A percentile compares a stretch with the other conserved stretches of the same genome.
These are phyloP conservation scores for Trichocladium antarcticum DNA, from an alignment of 495 filamentous ascomycete genomes.

Conservation along the genomic window DNA sequence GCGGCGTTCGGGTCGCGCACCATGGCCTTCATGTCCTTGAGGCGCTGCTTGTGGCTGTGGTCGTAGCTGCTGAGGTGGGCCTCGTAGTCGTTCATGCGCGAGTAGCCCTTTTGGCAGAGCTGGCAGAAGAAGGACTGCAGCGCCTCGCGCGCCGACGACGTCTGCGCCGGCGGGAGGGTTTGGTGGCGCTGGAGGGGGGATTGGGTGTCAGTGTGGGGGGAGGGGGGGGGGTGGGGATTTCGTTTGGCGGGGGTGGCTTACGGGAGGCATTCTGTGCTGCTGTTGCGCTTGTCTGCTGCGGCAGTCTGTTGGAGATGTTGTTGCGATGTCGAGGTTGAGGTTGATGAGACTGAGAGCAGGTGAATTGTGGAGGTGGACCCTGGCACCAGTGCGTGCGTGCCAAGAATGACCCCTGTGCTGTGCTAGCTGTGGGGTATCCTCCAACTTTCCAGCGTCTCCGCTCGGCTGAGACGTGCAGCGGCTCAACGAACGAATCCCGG, in stretches of 20 bases:
- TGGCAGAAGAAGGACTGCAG: constrained; percentile 82
- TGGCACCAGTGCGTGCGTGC: constrained; percentile 10
- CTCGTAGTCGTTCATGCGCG: constrained; percentile 59
- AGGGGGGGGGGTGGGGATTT: background rate
- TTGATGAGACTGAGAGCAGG: background rate
- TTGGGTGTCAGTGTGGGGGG: constrained; percentile 4
- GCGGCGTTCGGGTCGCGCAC: constrained; percentile 46
- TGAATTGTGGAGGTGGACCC: background rate
- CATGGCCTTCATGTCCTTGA: constrained; percentile 59
- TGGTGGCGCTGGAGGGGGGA: constrained; percentile 30
- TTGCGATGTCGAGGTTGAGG: background rate
- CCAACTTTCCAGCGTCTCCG: background rate
- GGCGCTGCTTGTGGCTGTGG: constrained; percentile 54
- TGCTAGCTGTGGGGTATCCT: background rate
- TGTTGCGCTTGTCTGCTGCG: too few relatives aligned
- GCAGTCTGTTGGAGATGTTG: background rate
- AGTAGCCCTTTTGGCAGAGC: constrained; percentile 58
- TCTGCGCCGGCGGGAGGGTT: constrained; percentile 50
- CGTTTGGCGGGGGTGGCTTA: constrained; percentile 15
- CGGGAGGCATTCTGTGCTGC: constrained; percentile 41
- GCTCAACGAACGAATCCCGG: constrained; percentile 1
- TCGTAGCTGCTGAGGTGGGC: constrained; percentile 60
- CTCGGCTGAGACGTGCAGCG: background rate
- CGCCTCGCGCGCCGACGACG: constrained; percentile 76
- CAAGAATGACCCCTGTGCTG: constrained; percentile 4